Conservation (phyloP, 2,329 filamentous ascomycete species). For the Torrubiella hemipterigena region DNA sequence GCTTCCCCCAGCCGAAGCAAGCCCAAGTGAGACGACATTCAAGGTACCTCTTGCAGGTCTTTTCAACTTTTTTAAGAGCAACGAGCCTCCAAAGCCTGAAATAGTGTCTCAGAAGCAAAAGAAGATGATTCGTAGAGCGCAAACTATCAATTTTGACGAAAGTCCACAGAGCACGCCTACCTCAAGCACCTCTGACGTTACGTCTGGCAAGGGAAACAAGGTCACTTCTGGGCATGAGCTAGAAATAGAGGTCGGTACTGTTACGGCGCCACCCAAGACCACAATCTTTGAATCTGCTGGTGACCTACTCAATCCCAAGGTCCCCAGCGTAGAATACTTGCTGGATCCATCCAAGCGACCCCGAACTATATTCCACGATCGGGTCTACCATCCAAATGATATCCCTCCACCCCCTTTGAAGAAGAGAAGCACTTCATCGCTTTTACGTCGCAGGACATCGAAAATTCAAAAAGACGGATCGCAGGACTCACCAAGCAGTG, state of each 20-base stretch:
- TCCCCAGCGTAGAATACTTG: slow-evolving; percentile 72
- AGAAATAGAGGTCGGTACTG: slow-evolving; percentile 27
- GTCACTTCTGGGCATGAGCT: slow-evolving; percentile 40
- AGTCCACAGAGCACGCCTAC: slow-evolving; percentile 5
- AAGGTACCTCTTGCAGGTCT: slow-evolving; percentile 47
- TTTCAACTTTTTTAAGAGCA: slow-evolving; percentile 62
- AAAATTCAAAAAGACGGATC: too few relatives aligned
- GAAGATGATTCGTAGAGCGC: slow-evolving; percentile 65
- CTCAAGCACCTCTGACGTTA: slow-evolving; percentile 8
- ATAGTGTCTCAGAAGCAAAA: slow-evolving; percentile 45
- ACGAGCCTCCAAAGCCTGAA: slow-evolving; percentile 35
- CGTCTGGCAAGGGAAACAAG: slow-evolving; percentile 13
- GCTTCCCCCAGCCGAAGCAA: not conserved
- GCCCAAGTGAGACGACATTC: slow-evolving; percentile 20
- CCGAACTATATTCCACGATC: slow-evolving; percentile 91
- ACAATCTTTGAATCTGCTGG: slow-evolving; percentile 93
- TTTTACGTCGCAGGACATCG: slow-evolving; percentile 16
- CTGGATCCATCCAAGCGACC: slow-evolving; percentile 72
- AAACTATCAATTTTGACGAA: slow-evolving; percentile 49
- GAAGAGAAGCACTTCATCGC: slow-evolving; percentile 29
- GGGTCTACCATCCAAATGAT: slow-evolving; percentile 85
- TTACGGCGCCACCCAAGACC: slow-evolving; percentile 71
- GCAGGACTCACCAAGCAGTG: slow-evolving; percentile 14
- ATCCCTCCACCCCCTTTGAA: slow-evolving; percentile 72
- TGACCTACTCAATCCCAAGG: slow-evolving; percentile 79